These are phyloP conservation scores for Auriscalpium orientale DNA, from an alignment of 768 basidiomycete genomes.

Conservation along the genomic window DNA sequence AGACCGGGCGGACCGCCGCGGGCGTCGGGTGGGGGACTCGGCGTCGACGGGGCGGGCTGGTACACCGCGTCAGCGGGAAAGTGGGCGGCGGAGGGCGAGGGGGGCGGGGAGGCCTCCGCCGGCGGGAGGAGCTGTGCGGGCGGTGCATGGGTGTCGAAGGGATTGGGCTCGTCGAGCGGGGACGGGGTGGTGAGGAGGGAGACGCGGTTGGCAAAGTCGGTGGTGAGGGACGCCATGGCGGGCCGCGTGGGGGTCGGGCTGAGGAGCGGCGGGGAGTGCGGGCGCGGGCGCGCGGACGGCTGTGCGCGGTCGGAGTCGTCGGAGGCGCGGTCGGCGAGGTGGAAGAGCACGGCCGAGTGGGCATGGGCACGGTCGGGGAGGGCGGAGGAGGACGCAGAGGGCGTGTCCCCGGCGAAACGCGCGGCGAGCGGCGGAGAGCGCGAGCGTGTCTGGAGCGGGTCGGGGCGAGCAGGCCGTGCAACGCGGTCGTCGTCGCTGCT, in stretches of 20 bases:
- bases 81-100: neutral
- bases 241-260: neutral
- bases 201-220: neutral
- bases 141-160: neutral
- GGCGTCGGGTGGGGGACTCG: neutral
- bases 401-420: conserved; percentile 4
- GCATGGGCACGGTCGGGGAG: neutral
- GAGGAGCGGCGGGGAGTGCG: neutral
- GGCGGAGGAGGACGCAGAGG: conserved; percentile 16
- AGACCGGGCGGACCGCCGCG: neutral
- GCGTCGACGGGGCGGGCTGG: neutral
- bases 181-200: neutral
- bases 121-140: neutral
- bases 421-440: too few relatives aligned
- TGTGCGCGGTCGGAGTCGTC: neutral
- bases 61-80: conserved; percentile 9
- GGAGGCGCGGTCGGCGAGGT: neutral
- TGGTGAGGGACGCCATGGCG: conserved; percentile 9
- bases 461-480: too few relatives aligned
- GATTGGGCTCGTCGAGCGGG: neutral
- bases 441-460: too few relatives aligned
- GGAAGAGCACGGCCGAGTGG: too few relatives aligned
- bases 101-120: neutral
- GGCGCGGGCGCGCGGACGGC: neutral
- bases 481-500: too few relatives aligned